Evolutionary conservation across 805 yeast species (phyloP).

Genomic region (Ogataea saltuana): DNA sequence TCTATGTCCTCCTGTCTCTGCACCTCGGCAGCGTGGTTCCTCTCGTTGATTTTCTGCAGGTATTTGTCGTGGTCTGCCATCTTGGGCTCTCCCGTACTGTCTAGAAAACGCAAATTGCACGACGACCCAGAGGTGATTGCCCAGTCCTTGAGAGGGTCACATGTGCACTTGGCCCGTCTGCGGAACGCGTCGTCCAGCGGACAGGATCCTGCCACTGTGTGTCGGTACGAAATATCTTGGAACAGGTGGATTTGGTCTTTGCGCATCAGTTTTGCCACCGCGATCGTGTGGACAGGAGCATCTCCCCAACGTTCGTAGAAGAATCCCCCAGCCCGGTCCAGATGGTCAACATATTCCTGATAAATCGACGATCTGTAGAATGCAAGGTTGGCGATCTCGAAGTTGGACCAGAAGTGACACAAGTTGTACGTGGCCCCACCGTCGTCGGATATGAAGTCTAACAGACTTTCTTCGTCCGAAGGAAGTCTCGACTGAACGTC

Average conservation of each 20-base stretch:
- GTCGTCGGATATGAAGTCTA: constrained; percentile 66
- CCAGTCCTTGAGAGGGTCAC: constrained; percentile 71
- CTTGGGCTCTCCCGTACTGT: constrained; percentile 22
- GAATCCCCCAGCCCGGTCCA: constrained; percentile 75
- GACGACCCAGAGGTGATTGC: constrained; percentile 46
- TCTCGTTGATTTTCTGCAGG: constrained; percentile 13
- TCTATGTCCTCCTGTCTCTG: constrained; percentile 14
- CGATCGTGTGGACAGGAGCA: constrained; percentile 53
- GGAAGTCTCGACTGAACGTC: constrained; percentile 22
- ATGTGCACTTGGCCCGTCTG: constrained; percentile 60
- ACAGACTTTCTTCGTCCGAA: constrained; percentile 39
- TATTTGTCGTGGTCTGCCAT: constrained; percentile 30
- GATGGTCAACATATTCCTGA: constrained; percentile 56
- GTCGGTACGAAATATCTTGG: constrained; percentile 79
- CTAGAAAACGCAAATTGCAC: constrained; percentile 32
- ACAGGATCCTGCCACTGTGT: constrained; percentile 76
- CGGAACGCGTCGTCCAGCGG: constrained; percentile 66
- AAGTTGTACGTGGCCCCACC: constrained; percentile 61
- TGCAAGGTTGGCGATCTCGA: constrained; percentile 70
- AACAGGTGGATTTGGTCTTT: constrained; percentile 71
- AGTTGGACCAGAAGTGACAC: constrained; percentile 85
- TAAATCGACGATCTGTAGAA: constrained; percentile 61
- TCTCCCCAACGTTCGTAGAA: constrained; percentile 93
- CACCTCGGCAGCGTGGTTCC: constrained; percentile 12
- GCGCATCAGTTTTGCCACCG: constrained; percentile 47